Evolutionary conservation across 23 red algal genomes (phyloP).

Genomic region (Gracilaria gracilis): DNA sequence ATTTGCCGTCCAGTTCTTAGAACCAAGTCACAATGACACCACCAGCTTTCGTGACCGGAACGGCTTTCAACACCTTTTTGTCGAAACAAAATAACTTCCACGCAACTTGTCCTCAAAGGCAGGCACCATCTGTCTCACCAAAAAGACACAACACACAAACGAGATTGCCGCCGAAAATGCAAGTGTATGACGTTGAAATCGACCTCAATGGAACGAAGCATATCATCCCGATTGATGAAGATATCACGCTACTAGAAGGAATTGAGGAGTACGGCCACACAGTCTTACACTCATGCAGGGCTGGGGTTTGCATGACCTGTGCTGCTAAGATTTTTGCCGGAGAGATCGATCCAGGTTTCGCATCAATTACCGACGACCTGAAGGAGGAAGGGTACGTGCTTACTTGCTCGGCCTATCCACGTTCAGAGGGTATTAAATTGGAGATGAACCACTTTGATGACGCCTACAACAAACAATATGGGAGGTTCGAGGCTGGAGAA

Average conservation of each 20-base stretch:
- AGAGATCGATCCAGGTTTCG: constrained; percentile 80
- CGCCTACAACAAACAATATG: constrained; percentile 91
- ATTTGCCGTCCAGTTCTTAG: not conserved
- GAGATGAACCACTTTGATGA: constrained; percentile 86
- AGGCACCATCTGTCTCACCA: not conserved
- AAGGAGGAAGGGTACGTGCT: constrained; percentile 86
- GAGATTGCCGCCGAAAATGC: constrained; percentile 42
- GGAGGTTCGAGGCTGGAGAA: constrained; percentile 74
- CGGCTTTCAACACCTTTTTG: not conserved
- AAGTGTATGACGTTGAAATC: constrained; percentile 64
- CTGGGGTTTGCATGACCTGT: constrained; percentile 92
- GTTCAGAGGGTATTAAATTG: constrained; percentile 73
- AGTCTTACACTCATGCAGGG: constrained; percentile 84
- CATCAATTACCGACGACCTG: constrained; percentile 71
- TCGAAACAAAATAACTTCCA: not conserved
- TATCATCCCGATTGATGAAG: constrained; percentile 80
- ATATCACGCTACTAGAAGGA: constrained; percentile 76
- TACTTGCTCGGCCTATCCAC: constrained; percentile 79
- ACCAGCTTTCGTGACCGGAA: constrained; percentile 22
- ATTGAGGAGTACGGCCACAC: constrained; percentile 75
- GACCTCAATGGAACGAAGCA: constrained; percentile 55
- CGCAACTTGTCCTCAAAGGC: not conserved
- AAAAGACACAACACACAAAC: not conserved
- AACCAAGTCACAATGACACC: not conserved
- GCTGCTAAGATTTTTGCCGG: constrained; percentile 82